Evolutionary conservation across 2,329 filamentous ascomycete species (phyloP), one percentile per base, ranked within the genome.

Genomic region (Thielaviopsis musarum): DNA sequence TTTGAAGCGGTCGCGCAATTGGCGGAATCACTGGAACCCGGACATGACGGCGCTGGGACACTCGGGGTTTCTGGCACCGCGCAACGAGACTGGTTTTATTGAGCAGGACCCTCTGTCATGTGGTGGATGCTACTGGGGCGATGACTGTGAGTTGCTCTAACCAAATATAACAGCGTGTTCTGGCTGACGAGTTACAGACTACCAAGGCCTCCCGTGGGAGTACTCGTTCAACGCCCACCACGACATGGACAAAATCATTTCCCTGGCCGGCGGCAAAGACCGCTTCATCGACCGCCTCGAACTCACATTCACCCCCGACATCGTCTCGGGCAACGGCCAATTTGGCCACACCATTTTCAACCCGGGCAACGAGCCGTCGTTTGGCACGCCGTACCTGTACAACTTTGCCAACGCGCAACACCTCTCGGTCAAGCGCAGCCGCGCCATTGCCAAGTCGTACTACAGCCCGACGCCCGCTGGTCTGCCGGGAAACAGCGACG

Each of bases 221-320:
- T 87, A 87, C 70, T 81, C 77, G 5, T 83, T 84, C 73, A 83
- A 83, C 61, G 93, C 81, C n/a, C 78, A 84, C 55, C 84, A 87
- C 67, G 84, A 88, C 67, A 72, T 84, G 60, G 69, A 72, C 26
- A 72, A 74, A 22, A 68, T 84, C 58, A 75, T 86, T 59, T 64
- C 72, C 2, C 70, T 77, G 38, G 71, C 74, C 55, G 83, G 82
- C n/a, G 83, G 83, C 0, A 64, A 71, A 0, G 70, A 72, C 1
- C 73, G 69, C 1, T 85, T 86, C 66, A 71, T 79, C 0, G 68
- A 75, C 28, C 74, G 83, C 0, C 73, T 87, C 5, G 74, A 85
- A 56, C 80, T 75, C 64, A 76, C 85, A 58, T 85, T 86, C 68
- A 73, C 74, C 57, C 73, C 74, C 1, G 75, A 74, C 22, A 66